phyloP scores from a whole-genome alignment of 805 yeast genomes.

The Candida nitratophila region DNA sequence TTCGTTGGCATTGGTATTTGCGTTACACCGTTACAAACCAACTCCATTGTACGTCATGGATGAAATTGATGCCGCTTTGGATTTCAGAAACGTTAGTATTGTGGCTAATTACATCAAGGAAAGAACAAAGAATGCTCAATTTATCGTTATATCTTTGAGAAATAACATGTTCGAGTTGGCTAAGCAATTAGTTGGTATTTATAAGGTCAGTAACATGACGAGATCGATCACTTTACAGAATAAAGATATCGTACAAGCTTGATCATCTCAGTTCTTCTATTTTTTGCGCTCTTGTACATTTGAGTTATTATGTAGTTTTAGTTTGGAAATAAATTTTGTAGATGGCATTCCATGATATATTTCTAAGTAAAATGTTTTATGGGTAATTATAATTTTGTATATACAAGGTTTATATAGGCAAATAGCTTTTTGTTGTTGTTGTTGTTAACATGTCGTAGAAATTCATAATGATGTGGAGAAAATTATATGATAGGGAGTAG shows the following conservation, averaged over 20 bases:
- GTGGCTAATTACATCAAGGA: conserved; percentile 96
- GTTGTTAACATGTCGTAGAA: too few species aligned
- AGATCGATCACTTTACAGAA: conserved; percentile 73
- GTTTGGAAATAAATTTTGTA: too few species aligned
- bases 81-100: conserved; percentile 92
- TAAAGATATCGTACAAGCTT: conserved; percentile 32
- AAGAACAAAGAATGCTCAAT: conserved; percentile 93
- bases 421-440: too few species aligned
- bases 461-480: too few species aligned
- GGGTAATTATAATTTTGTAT: too few species aligned
- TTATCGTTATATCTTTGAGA: conserved; percentile 88
- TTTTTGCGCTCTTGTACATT: not conserved
- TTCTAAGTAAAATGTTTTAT: too few species aligned
- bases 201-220: conserved; percentile 89
- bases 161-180: conserved; percentile 98
- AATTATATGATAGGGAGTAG: too few species aligned
- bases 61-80: conserved; percentile 98
- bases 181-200: conserved; percentile 89
- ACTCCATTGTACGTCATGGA: conserved; percentile 98
- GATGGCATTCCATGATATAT: too few species aligned
- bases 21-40: conserved; percentile 91
- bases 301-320: too few species aligned
- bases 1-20: conserved; percentile 92
- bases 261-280: not conserved
- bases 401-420: too few species aligned